Conservation (phyloP, 768 basidiomycete species). For the Polyporus arcularius region DNA sequence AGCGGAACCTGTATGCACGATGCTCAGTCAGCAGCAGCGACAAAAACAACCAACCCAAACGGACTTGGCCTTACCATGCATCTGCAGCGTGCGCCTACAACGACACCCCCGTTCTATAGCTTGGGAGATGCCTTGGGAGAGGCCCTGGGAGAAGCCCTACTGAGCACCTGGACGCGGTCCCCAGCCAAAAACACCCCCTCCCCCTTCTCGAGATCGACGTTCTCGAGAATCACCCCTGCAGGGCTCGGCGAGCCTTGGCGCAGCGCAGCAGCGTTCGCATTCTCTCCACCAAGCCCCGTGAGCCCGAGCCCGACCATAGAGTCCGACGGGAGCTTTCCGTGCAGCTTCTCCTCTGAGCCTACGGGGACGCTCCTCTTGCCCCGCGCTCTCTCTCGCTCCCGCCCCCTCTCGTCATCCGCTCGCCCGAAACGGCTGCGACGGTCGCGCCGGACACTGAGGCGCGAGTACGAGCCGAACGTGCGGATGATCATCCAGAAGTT, state of each 20-base stretch:
- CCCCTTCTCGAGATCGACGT: conserved; percentile 24
- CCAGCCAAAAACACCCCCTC: conserved; percentile 15
- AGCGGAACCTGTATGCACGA: no score
- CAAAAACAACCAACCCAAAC: background rate
- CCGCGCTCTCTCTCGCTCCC: conserved; percentile 16
- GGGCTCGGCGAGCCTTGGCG: conserved; percentile 14
- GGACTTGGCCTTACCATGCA: background rate
- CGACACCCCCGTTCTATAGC: conserved; percentile 6
- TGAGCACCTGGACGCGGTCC: conserved; percentile 11
- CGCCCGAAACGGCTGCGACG: conserved; percentile 9
- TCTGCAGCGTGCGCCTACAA: background rate
- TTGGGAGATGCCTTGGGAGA: conserved; percentile 25
- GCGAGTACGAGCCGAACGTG: conserved; percentile 60
- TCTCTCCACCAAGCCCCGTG: conserved; percentile 16
- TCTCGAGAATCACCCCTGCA: conserved; percentile 14
- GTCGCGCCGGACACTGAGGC: conserved; percentile 15
- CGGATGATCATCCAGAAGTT: conserved; percentile 63
- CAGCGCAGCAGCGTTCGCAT: background rate
- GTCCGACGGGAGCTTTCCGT: conserved; percentile 14
- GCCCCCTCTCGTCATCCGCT: conserved; percentile 8
- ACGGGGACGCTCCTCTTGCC: background rate
- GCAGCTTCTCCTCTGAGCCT: conserved; percentile 8
- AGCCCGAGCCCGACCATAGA: conserved; percentile 23
- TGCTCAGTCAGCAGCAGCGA: no score
- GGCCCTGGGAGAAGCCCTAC: conserved; percentile 13